Conservation (phyloP, 2,329 filamentous ascomycete species). For the Exophiala bonariae region DNA sequence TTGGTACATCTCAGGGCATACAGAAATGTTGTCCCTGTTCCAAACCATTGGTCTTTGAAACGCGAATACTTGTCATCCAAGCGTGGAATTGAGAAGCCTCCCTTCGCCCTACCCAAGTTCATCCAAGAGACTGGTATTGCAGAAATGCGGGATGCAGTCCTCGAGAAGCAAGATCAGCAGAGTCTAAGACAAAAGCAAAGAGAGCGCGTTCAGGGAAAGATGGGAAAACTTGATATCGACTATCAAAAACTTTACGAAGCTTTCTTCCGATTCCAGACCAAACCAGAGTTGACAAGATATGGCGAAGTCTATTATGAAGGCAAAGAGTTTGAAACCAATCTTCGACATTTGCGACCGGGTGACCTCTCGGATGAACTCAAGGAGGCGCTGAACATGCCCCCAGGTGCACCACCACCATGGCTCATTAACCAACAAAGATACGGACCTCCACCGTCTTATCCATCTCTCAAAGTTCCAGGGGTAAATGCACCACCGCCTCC, state of each 20-base stretch:
- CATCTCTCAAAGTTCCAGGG: slow-evolving; percentile 90
- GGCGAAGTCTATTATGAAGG: slow-evolving; percentile 99
- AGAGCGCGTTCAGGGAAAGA: slow-evolving; percentile 90
- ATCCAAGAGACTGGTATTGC: slow-evolving; percentile 96
- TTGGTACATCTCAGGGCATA: slow-evolving; percentile 94
- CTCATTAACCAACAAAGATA: slow-evolving; percentile 94
- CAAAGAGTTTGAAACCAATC: slow-evolving; percentile 95
- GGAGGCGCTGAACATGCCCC: slow-evolving; percentile 90
- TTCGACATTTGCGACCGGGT: slow-evolving; percentile 84
- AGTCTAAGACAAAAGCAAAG: slow-evolving; percentile 92
- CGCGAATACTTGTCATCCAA: slow-evolving; percentile 97
- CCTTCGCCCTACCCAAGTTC: slow-evolving; percentile 90
- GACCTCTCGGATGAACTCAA: slow-evolving; percentile 86
- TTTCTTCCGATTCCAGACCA: slow-evolving; percentile 97
- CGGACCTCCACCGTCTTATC: slow-evolving; percentile 91
- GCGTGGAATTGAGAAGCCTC: slow-evolving; percentile 90
- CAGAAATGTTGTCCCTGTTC: slow-evolving; percentile 93
- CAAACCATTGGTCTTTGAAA: slow-evolving; percentile 91
- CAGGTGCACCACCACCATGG: slow-evolving; percentile 92
- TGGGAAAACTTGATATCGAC: slow-evolving; percentile 96
- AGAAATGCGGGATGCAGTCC: slow-evolving; percentile 94
- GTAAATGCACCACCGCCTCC: slow-evolving; percentile 89
- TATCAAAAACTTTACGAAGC: slow-evolving; percentile 98
- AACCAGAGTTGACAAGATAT: slow-evolving; percentile 88
- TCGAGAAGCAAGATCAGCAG: slow-evolving; percentile 93